Conservation (phyloP, 805 yeast genomes). For the Alloascoidea hylecoeti region DNA sequence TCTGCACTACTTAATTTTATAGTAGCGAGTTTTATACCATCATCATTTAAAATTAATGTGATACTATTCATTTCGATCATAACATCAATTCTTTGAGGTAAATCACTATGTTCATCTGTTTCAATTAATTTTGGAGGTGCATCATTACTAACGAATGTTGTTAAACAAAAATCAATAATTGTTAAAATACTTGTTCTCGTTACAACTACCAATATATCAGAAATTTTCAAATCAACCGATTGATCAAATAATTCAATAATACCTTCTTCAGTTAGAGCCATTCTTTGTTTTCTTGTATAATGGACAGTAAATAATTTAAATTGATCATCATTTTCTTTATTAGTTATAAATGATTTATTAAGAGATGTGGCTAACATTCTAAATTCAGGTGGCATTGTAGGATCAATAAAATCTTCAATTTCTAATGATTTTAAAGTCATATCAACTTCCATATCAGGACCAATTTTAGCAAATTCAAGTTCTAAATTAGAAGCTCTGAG, state of each 20-base stretch:
- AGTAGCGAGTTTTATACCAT: conserved; percentile 70
- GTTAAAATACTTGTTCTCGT: conserved; percentile 71
- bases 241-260: too few species aligned
- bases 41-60: conserved; percentile 66
- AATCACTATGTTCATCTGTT: too few species aligned
- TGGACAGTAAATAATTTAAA: conserved; percentile 10
- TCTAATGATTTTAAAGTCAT: conserved; percentile 50
- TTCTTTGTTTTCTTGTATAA: conserved; percentile 10
- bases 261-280: too few species aligned
- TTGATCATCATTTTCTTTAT: conserved; percentile 35
- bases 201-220: conserved; percentile 62
- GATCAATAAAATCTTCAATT: conserved; percentile 63
- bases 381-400: conserved; percentile 45
- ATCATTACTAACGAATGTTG: conserved; percentile 86
- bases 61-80: conserved; percentile 59
- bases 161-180: conserved; percentile 63
- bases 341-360: too few species aligned
- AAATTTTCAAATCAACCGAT: conserved; percentile 53
- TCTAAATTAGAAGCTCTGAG: conserved; percentile 52
- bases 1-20: conserved; percentile 62
- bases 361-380: conserved; percentile 63
- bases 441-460: conserved; percentile 48
- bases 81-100: conserved; percentile 39
- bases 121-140: not conserved
- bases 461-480: conserved; percentile 45